Evolutionary conservation across 129 eudicot species (phyloP), one percentile per base, ranked within the genome.

Genomic region (Rutidosis leptorrhynchoides): DNA sequence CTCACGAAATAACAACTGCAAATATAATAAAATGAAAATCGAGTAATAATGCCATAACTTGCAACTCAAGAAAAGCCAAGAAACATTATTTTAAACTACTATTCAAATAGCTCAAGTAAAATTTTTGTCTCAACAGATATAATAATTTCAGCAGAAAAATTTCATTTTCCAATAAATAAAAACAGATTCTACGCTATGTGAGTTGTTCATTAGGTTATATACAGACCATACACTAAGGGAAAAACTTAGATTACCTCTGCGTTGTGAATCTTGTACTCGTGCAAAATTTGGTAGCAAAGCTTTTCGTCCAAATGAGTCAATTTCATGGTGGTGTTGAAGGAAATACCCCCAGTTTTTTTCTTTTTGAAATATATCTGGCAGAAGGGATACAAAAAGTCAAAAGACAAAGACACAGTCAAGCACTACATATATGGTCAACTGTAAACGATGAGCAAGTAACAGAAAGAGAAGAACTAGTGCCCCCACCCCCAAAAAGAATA

Each of bases 261-360:
- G 62, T 94, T 94, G 83, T 89, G 97, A 71, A 94, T 94, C 83
- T 94, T 94, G 88, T 89, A 94, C 71, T 94, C 99, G 48, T 94
- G 97, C 27, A 94, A 79, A 78, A 94, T 94, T 73, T 94, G 99
- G 77, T 94, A 94, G 85, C 97, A 94, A 62, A 94, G 94, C 79
- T 94, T 94, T 77, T 89, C 99, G 83, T 94, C 99, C 54, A 94
- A 79, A 68, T 89, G 99, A 51, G 95, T 94, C 77, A 94, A 83
- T 4, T 75, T 86, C 74, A 74, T 11, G 9, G 99, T 89, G 85
- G 95, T 89, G 83, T 89, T 89, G 73, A 94, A 94, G n/a, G 99
- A 94, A 68, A 94, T 94, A 19, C 99, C 99, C 19, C 99, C 99
- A 15, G 99, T 89, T 79, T 94, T 94, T 71, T 94, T 94, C 97